These are phyloP conservation scores for Solanum microdontum DNA, from an alignment of 257 asterid genomes.

Conservation along the genomic window DNA sequence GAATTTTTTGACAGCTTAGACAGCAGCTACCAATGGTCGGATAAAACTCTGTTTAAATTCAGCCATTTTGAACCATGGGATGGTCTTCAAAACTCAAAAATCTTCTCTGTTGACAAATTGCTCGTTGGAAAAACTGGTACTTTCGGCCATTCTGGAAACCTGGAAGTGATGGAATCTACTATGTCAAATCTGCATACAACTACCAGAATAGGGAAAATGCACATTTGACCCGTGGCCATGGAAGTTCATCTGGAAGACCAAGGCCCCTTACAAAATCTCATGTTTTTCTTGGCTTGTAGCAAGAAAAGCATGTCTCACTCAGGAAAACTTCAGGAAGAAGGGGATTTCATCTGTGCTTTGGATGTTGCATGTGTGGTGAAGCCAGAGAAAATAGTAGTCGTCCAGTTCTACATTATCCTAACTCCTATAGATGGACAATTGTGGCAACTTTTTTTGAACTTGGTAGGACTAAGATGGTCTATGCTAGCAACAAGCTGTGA, in stretches of 20 bases:
- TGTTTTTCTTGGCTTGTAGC: background rate
- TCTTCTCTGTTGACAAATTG: background rate
- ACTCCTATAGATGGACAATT: background rate
- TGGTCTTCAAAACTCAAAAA: background rate
- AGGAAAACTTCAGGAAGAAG: background rate
- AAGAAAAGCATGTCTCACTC: background rate
- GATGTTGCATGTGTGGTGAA: background rate
- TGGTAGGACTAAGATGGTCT: background rate
- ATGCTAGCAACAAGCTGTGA: background rate
- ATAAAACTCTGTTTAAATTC: background rate
- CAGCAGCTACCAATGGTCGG: background rate
- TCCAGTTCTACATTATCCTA: background rate
- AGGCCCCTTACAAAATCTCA: background rate
- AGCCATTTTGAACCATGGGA: background rate
- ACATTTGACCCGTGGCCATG: background rate
- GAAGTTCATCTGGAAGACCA: background rate
- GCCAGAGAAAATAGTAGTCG: background rate
- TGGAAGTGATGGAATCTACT: background rate
- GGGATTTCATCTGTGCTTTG: background rate
- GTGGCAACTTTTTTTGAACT: background rate
- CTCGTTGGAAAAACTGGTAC: background rate
- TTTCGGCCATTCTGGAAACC: background rate
- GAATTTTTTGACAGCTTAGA: background rate
- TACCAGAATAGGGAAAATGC: background rate
- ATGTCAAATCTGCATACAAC: background rate